These are phyloP conservation scores for Aquanectria penicillioides DNA, from an alignment of 2,329 filamentous ascomycete species.

Conservation along the genomic window DNA sequence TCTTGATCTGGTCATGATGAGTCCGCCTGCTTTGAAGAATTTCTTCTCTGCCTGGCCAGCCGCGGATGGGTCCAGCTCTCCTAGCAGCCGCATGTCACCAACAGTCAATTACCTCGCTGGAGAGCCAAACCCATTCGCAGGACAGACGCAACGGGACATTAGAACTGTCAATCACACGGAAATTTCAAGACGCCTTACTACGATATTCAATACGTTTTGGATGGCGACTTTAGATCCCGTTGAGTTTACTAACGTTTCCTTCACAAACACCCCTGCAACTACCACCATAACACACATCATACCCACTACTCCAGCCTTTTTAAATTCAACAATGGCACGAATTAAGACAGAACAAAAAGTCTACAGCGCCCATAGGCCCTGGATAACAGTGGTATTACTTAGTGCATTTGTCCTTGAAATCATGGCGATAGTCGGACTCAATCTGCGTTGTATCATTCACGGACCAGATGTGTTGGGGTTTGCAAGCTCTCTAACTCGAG, in stretches of 20 bases:
- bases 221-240: neutral
- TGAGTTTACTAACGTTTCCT: neutral
- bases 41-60: neutral
- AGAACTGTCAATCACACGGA: too few relatives aligned
- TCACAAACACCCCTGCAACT: neutral
- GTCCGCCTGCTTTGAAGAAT: neutral
- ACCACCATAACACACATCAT: neutral
- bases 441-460: neutral
- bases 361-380: neutral
- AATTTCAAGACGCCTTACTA: neutral
- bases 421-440: neutral
- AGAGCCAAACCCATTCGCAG: neutral
- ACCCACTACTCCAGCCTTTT: neutral
- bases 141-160: neutral
- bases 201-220: conserved; percentile 2
- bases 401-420: neutral
- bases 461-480: conserved; percentile 2
- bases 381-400: neutral
- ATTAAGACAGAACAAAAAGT: neutral
- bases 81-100: neutral
- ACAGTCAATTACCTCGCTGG: neutral
- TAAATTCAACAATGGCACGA: neutral
- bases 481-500: neutral
- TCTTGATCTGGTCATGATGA: neutral
- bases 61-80: neutral